Evolutionary conservation across 75 land plant genomes (phyloP).

Genomic region (Ceratopteris richardii): DNA sequence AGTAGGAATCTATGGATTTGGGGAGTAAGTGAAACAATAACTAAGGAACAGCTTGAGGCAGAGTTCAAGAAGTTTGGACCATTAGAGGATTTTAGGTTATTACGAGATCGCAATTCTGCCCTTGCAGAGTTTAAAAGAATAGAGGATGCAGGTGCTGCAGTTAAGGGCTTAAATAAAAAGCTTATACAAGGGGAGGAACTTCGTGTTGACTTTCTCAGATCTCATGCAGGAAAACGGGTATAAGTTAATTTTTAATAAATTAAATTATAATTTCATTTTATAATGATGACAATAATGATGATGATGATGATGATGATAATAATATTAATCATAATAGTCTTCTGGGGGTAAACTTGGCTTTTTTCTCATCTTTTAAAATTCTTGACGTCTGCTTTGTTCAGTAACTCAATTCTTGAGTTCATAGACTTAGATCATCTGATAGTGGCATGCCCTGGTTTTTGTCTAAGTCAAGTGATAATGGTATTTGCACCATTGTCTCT

Average conservation of each 20-base stretch:
- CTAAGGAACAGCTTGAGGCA: conserved; percentile 66
- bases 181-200: conserved; percentile 56
- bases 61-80: conserved; percentile 78
- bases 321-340: no score
- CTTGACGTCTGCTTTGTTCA: no score
- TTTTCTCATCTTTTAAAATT: no score
- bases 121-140: conserved; percentile 48
- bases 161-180: conserved; percentile 65
- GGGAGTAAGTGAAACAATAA: conserved; percentile 51
- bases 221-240: conserved; percentile 64
- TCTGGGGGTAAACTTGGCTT: no score
- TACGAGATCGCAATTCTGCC: conserved; percentile 69
- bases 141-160: conserved; percentile 80
- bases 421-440: no score
- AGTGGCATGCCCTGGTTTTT: no score
- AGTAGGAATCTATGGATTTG: conserved; percentile 81
- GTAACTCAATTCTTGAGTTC: no score
- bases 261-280: no score
- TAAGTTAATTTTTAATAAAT: no score
- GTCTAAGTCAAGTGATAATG: no score
- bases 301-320: no score
- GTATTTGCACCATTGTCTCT: no score
- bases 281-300: not conserved
- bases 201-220: conserved; percentile 73
- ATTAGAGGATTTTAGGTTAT: conserved; percentile 62